Conservation (phyloP, 2,329 filamentous ascomycete species). For the Hawksworthiomyces lignivorus region DNA sequence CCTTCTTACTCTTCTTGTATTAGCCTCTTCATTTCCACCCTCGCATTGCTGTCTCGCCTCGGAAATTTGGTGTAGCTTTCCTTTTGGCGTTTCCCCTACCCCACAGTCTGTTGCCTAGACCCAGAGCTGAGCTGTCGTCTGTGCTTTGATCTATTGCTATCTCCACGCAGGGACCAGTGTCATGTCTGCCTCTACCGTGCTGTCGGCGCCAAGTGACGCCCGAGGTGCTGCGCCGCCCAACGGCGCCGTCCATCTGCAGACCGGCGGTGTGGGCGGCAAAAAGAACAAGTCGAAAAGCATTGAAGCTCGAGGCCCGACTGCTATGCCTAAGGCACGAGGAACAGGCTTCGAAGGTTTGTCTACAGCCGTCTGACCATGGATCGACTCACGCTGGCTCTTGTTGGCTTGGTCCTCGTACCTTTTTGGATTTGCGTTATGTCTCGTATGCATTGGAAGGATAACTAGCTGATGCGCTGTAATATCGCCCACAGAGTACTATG, state of each 20-base stretch:
- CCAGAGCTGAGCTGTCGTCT: too few relatives aligned
- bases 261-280: slow-evolving; percentile 15
- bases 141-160: too few relatives aligned
- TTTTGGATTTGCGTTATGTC: too few relatives aligned
- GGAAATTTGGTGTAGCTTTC: too few relatives aligned
- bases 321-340: slow-evolving; percentile 35
- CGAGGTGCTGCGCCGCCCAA: neutral
- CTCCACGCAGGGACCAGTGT: too few relatives aligned
- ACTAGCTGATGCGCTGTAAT: neutral
- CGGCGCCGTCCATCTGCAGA: slow-evolving; percentile 2
- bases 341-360: slow-evolving; percentile 62
- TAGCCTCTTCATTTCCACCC: too few relatives aligned
- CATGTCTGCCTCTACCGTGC: neutral
- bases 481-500: slow-evolving; percentile 53
- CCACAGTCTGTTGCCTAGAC: too few relatives aligned
- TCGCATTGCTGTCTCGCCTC: too few relatives aligned
- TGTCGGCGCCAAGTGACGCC: neutral
- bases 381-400: neutral
- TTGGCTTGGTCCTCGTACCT: too few relatives aligned
- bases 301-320: slow-evolving; percentile 30
- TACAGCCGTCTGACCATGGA: too few relatives aligned
- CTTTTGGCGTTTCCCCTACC: too few relatives aligned
- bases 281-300: slow-evolving; percentile 34
- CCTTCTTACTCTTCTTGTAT: too few relatives aligned
- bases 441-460: neutral